These are phyloP conservation scores for Mycena amicta DNA, from an alignment of 768 basidiomycete species.

Conservation along the genomic window DNA sequence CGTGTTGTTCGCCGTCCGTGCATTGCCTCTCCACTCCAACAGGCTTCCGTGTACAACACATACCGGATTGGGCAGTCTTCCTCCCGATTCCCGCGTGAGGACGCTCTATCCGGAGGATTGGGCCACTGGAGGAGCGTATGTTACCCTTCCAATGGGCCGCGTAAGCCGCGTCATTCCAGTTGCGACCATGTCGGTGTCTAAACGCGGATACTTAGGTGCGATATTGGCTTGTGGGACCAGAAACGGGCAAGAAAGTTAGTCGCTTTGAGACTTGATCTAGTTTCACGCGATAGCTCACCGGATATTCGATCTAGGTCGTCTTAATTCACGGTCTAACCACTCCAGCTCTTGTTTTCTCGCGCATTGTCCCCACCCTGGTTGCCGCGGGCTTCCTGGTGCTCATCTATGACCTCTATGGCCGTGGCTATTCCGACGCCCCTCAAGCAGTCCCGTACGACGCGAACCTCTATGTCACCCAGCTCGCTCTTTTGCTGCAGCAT, in stretches of 20 bases:
- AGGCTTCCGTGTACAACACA: constrained; percentile 32
- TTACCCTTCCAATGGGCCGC: constrained; percentile 44
- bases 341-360: constrained; percentile 52
- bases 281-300: too few relatives aligned
- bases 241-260: constrained; percentile 46
- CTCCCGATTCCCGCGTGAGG: constrained; percentile 38
- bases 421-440: constrained; percentile 59
- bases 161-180: constrained; percentile 21
- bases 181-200: constrained; percentile 2
- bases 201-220: constrained; percentile 35
- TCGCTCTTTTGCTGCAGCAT: constrained; percentile 56
- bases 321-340: constrained; percentile 54
- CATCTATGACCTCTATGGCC: constrained; percentile 56
- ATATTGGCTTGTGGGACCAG: constrained; percentile 56
- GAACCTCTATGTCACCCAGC: too few relatives aligned
- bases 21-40: too few relatives aligned
- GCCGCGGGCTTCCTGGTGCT: constrained; percentile 49
- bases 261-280: constrained; percentile 15
- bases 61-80: constrained; percentile 45
- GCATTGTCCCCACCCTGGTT: constrained; percentile 47
- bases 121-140: constrained; percentile 45
- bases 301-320: constrained; percentile 38
- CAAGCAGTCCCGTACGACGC: constrained; percentile 45
- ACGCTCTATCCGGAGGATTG: constrained; percentile 51
- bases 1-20: not conserved